Percentiles rank a stretch among this genome's conserved stretches.
Conservation (phyloP, 345 rosid species). For the Sisymbrium irio region DNA sequence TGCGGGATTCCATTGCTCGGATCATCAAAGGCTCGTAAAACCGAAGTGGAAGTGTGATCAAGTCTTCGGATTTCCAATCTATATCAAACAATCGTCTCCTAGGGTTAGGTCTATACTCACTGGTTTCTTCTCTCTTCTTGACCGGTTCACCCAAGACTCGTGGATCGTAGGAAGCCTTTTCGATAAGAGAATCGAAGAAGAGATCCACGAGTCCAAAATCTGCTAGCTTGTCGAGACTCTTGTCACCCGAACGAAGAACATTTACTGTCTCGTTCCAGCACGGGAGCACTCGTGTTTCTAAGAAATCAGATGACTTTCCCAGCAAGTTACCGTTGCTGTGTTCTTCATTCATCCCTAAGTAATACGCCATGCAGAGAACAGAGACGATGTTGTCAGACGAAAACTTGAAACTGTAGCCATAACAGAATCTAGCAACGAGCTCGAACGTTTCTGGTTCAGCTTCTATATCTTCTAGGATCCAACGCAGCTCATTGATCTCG, state of each 20-base stretch:
- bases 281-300: slow-evolving; percentile 51
- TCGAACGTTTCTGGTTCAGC: slow-evolving; percentile 55
- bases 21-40: slow-evolving; percentile 52
- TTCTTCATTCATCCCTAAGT: slow-evolving; percentile 66
- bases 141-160: slow-evolving; percentile 58
- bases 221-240: slow-evolving; percentile 39
- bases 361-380: slow-evolving; percentile 51
- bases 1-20: slow-evolving; percentile 39
- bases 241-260: slow-evolving; percentile 45
- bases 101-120: slow-evolving; percentile 51
- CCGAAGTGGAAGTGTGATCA: slow-evolving; percentile 49
- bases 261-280: slow-evolving; percentile 78
- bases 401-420: slow-evolving; percentile 47
- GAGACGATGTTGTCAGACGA: slow-evolving; percentile 58
- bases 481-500: slow-evolving; percentile 30
- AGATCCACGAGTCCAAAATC: slow-evolving; percentile 52
- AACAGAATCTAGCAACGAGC: slow-evolving; percentile 69
- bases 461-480: slow-evolving; percentile 48
- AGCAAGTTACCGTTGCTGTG: slow-evolving; percentile 60
- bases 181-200: slow-evolving; percentile 57
- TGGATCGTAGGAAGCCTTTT: slow-evolving; percentile 55
- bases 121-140: slow-evolving; percentile 35
- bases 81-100: slow-evolving; percentile 59
- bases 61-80: slow-evolving; percentile 60
- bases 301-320: slow-evolving; percentile 44